phyloP scores from a whole-genome alignment of 202 grass and related monocot species.

The Setaria italica region DNA sequence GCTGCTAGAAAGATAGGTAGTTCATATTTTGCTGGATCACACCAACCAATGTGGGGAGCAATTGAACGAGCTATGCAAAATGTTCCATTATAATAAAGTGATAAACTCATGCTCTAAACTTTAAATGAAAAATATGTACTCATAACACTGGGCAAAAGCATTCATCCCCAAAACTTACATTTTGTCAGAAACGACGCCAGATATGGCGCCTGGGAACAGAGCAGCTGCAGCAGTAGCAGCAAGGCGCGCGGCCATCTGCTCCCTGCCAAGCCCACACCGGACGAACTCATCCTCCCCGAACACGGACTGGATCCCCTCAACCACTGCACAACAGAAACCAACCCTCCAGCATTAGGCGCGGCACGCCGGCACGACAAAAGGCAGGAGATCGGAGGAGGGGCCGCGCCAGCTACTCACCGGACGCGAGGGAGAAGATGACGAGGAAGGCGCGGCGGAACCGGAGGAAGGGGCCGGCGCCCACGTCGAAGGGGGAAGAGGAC shows the following conservation, averaged over 20 bases:
- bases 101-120: not conserved
- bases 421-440: slow-evolving; percentile 73
- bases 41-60: not conserved
- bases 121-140: not conserved
- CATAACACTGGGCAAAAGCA: not conserved
- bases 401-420: slow-evolving; percentile 35
- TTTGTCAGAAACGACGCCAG: slow-evolving; percentile 77
- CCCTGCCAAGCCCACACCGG: slow-evolving; percentile 67
- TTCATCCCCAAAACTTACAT: slow-evolving; percentile 50
- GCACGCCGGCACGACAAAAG: not conserved
- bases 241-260: slow-evolving; percentile 71
- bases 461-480: slow-evolving; percentile 50
- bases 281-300: slow-evolving; percentile 85
- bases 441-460: slow-evolving; percentile 81
- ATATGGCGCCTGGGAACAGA: slow-evolving; percentile 66
- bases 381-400: not conserved
- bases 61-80: slow-evolving; percentile 14
- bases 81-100: not conserved
- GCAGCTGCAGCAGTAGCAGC: slow-evolving; percentile 39
- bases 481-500: slow-evolving; percentile 55
- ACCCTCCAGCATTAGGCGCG: not conserved
- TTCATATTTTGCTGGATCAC: not conserved
- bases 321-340: slow-evolving; percentile 52
- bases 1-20: no score
- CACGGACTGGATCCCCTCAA: slow-evolving; percentile 68